A percentile compares a stretch with the other conserved stretches of the same genome.
Evolutionary conservation across 176 grass and related monocot species (phyloP).

Genomic region (Paspalum vaginatum): DNA sequence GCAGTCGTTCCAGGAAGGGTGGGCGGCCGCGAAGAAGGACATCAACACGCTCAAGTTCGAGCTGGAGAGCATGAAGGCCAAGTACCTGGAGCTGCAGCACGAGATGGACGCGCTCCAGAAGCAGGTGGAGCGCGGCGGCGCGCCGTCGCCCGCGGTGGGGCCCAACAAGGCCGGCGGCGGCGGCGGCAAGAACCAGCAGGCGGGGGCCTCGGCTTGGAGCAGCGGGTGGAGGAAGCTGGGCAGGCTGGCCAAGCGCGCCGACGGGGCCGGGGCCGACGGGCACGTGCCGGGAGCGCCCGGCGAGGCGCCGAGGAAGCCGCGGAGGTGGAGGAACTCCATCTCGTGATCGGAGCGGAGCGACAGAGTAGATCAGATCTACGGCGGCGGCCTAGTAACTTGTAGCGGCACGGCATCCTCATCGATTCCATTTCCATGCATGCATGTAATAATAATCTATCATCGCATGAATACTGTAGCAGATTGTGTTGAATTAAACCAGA

Average conservation of each 20-base stretch:
- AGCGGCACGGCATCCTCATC: background rate
- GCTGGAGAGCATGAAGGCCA: conserved; percentile 95
- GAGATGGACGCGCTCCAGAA: conserved; percentile 90
- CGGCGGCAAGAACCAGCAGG: conserved; percentile 42
- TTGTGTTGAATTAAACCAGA: too few species aligned
- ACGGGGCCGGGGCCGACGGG: conserved; percentile 42
- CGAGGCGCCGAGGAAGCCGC: conserved; percentile 67
- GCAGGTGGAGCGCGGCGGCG: conserved; percentile 60
- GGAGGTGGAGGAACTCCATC: conserved; percentile 97
- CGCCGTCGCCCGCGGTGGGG: conserved; percentile 30
- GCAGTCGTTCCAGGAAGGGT: conserved; percentile 97
- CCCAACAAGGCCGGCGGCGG: conserved; percentile 7
- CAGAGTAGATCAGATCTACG: background rate
- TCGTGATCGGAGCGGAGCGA: conserved; percentile 43
- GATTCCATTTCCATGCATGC: background rate
- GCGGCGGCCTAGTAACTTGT: conserved; percentile 12
- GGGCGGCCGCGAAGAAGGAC: conserved; percentile 96
- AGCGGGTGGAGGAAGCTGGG: conserved; percentile 84
- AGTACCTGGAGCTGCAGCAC: conserved; percentile 95
- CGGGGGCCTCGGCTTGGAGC: conserved; percentile 72
- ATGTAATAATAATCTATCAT: background rate
- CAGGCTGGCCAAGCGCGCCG: conserved; percentile 81
- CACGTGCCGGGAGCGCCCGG: conserved; percentile 10
- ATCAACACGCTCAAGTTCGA: conserved; percentile 99
- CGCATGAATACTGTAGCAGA: too few species aligned